These are phyloP conservation scores for Tolypocladium tropicale DNA, from an alignment of 2,329 filamentous ascomycete species.

Conservation along the genomic window DNA sequence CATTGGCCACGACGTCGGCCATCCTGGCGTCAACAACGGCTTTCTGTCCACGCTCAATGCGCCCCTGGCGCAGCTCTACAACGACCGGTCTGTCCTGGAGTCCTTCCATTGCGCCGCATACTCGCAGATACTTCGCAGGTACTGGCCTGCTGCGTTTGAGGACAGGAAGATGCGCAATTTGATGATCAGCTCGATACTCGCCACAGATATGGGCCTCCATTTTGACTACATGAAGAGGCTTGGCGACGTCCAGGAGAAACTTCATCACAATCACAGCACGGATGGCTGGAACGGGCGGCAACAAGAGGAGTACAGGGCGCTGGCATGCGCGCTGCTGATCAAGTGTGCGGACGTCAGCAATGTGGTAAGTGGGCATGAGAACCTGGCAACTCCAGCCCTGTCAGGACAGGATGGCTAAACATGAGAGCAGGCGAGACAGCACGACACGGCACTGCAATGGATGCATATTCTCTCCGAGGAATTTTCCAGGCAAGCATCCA, in stretches of 20 bases:
- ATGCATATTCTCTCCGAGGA: constrained; percentile 91
- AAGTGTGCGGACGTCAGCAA: constrained; percentile 99
- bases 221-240: constrained; percentile 94
- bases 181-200: constrained; percentile 95
- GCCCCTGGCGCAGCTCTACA: constrained; percentile 88
- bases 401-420: not conserved
- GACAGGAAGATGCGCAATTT: constrained; percentile 72
- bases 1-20: constrained; percentile 96
- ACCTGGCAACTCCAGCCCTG: too few species aligned
- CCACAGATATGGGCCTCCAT: constrained; percentile 95
- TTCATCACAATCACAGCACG: constrained; percentile 54
- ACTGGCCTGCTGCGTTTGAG: constrained; percentile 79
- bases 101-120: constrained; percentile 97
- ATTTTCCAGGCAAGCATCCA: constrained; percentile 83
- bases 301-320: constrained; percentile 63
- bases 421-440: constrained; percentile 62
- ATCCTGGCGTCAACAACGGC: constrained; percentile 96
- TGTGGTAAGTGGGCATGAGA: constrained; percentile 53
- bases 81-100: constrained; percentile 91
- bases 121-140: constrained; percentile 83
- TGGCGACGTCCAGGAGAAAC: constrained; percentile 67
- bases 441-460: constrained; percentile 77
- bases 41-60: constrained; percentile 89
- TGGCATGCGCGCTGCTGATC: constrained; percentile 86
- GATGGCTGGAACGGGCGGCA: constrained; percentile 71